phyloP scores from a whole-genome alignment of 1,284 basidiomycete species.

The Polyporus tsugae region DNA sequence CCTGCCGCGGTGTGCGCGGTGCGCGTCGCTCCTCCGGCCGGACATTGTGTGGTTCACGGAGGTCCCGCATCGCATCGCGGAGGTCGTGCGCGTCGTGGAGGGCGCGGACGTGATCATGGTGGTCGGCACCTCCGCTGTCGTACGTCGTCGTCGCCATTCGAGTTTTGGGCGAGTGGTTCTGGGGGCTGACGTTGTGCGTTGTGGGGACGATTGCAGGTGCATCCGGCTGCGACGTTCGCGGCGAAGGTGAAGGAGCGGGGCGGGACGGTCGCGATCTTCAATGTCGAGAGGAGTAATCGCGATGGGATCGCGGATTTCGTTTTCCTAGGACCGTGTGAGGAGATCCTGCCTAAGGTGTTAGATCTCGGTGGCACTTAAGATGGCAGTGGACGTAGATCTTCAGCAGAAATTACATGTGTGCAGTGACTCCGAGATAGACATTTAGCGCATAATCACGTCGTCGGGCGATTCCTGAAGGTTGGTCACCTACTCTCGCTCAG shows the following conservation, averaged over 20 bases:
- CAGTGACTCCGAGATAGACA: neutral
- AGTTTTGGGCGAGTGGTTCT: neutral
- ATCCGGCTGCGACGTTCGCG: slow-evolving; percentile 54
- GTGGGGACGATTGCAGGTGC: slow-evolving; percentile 40
- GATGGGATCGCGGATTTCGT: slow-evolving; percentile 57
- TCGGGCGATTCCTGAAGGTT: neutral
- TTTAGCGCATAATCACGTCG: neutral
- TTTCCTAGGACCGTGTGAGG: slow-evolving; percentile 56
- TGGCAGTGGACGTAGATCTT: neutral
- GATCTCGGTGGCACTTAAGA: neutral
- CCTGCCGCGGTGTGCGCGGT: slow-evolving; percentile 62
- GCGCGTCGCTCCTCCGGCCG: slow-evolving; percentile 59
- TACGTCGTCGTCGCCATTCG: slow-evolving; percentile 36
- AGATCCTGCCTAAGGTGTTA: slow-evolving; percentile 44
- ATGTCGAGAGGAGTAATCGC: slow-evolving; percentile 54
- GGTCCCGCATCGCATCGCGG: slow-evolving; percentile 49
- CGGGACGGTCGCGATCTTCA: slow-evolving; percentile 65
- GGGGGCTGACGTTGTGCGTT: neutral
- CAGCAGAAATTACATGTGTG: neutral
- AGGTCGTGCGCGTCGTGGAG: slow-evolving; percentile 54
- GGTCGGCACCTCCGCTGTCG: slow-evolving; percentile 69
- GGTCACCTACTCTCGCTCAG: neutral
- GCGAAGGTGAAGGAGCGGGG: slow-evolving; percentile 44
- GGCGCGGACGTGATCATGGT: slow-evolving; percentile 66
- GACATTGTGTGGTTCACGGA: slow-evolving; percentile 77